These are phyloP conservation scores for Xylariaceae sp. DNA, from an alignment of 2,329 filamentous ascomycete species.

Conservation along the genomic window DNA sequence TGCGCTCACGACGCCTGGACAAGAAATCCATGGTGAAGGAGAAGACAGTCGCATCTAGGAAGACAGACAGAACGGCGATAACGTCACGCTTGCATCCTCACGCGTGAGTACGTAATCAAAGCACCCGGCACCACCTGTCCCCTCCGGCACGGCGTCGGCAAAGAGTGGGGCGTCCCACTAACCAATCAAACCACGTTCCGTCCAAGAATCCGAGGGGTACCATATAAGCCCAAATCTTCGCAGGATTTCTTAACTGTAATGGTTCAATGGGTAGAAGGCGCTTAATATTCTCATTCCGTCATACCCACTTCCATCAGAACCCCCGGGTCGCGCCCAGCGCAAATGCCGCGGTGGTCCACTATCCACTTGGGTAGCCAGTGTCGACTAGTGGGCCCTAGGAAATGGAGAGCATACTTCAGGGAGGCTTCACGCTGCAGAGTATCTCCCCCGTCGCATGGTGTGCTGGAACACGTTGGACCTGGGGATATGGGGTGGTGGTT, in stretches of 20 bases:
- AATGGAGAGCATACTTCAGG: slow-evolving; percentile 65
- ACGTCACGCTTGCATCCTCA: background rate
- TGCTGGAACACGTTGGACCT: slow-evolving; percentile 60
- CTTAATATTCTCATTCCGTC: slow-evolving; percentile 45
- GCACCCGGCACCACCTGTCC: background rate
- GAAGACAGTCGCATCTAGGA: background rate
- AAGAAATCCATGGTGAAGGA: background rate
- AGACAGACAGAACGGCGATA: background rate
- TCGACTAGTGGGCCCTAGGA: slow-evolving; percentile 60
- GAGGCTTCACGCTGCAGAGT: slow-evolving; percentile 69
- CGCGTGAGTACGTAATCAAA: background rate
- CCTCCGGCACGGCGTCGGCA: background rate
- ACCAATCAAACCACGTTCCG: slow-evolving; percentile 1
- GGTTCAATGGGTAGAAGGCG: slow-evolving; percentile 55
- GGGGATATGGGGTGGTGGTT: slow-evolving; percentile 53
- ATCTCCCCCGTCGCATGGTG: slow-evolving; percentile 67
- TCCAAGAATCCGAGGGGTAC: background rate
- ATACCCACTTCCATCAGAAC: slow-evolving; percentile 53
- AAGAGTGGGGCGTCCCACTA: background rate
- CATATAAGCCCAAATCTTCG: slow-evolving; percentile 13
- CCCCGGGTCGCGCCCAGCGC: slow-evolving; percentile 56
- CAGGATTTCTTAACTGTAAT: slow-evolving; percentile 49
- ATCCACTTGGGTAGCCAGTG: slow-evolving; percentile 65
- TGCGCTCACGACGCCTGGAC: background rate
- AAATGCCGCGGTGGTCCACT: slow-evolving; percentile 61